These are phyloP conservation scores for Stenogyne calaminthoides DNA, from an alignment of 305 asterid species.

Conservation along the genomic window DNA sequence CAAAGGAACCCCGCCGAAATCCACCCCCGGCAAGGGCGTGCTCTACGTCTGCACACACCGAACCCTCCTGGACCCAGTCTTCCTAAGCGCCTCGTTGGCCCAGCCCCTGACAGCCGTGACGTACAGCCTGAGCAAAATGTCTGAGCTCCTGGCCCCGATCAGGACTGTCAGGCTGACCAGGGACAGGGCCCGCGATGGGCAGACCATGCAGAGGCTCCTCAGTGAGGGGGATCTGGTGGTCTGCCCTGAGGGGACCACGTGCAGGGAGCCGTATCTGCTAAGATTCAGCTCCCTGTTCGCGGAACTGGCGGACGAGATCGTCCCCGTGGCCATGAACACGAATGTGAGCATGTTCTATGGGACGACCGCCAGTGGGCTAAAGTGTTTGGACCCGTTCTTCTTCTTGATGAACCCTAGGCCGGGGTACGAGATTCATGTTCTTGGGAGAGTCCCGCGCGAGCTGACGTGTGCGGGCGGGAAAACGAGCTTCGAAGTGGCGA, in stretches of 20 bases:
- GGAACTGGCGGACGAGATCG: conserved; percentile 74
- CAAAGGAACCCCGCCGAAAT: conserved; percentile 38
- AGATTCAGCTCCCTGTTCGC: conserved; percentile 89
- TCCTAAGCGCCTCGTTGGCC: conserved; percentile 51
- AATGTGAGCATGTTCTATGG: conserved; percentile 79
- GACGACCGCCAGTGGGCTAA: conserved; percentile 86
- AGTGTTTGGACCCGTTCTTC: conserved; percentile 86
- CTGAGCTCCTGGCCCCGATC: conserved; percentile 76
- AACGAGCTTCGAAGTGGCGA: conserved; percentile 76
- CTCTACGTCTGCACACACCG: conserved; percentile 89
- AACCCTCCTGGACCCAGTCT: conserved; percentile 80
- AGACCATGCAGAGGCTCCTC: conserved; percentile 53
- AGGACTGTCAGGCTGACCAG: conserved; percentile 67
- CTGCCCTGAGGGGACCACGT: conserved; percentile 96
- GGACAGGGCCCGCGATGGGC: conserved; percentile 56
- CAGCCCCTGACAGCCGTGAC: conserved; percentile 82
- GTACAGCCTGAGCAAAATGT: conserved; percentile 81
- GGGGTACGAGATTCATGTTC: conserved; percentile 45
- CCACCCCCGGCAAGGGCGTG: conserved; percentile 47
- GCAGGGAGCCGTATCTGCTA: conserved; percentile 83
- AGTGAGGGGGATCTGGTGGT: conserved; percentile 80
- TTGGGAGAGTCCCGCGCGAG: conserved; percentile 62
- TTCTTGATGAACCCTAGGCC: conserved; percentile 87
- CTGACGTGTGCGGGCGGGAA: conserved; percentile 75
- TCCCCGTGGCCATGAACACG: conserved; percentile 80